Percentiles rank a stretch among this genome's conserved stretches.
Conservation (phyloP, 2,329 filamentous ascomycete species). For the Fusarium kyushuense region DNA sequence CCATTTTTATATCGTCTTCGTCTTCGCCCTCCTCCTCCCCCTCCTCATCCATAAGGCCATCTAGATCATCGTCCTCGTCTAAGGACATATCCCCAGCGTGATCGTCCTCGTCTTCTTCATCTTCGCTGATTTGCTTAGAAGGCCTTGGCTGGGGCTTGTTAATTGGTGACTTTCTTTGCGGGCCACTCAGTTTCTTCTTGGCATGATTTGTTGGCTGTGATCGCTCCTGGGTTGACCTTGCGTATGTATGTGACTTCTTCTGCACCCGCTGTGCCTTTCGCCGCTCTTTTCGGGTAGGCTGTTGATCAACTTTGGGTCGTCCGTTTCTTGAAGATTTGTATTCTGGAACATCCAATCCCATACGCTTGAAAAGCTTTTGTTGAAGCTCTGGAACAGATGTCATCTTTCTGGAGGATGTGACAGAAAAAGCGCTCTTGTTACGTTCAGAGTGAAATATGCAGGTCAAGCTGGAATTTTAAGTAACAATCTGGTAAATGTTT, state of each 20-base stretch:
- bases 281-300: constrained; percentile 68
- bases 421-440: background rate
- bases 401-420: constrained; percentile 11
- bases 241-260: constrained; percentile 64
- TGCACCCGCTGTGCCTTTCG: constrained; percentile 74
- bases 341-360: constrained; percentile 52
- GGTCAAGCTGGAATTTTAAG: constrained; percentile 17
- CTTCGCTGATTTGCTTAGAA: constrained; percentile 20
- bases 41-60: constrained; percentile 37
- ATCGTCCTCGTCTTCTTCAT: constrained; percentile 32
- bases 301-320: constrained; percentile 31
- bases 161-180: constrained; percentile 7
- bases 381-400: constrained; percentile 52
- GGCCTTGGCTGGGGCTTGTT: constrained; percentile 12
- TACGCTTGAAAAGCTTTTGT: constrained; percentile 54
- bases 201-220: background rate
- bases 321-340: constrained; percentile 28
- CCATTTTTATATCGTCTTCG: constrained; percentile 43
- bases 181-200: constrained; percentile 17
- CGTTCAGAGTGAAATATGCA: background rate
- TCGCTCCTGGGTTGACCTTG: constrained; percentile 36
- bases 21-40: constrained; percentile 42
- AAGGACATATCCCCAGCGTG: constrained; percentile 18
- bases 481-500: constrained; percentile 14
- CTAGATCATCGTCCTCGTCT: constrained; percentile 45